Percentiles rank a stretch among this genome's conserved stretches.
These are phyloP conservation scores for Cryomyces minteri DNA, from an alignment of 495 filamentous ascomycete genomes.

Conservation along the genomic window DNA sequence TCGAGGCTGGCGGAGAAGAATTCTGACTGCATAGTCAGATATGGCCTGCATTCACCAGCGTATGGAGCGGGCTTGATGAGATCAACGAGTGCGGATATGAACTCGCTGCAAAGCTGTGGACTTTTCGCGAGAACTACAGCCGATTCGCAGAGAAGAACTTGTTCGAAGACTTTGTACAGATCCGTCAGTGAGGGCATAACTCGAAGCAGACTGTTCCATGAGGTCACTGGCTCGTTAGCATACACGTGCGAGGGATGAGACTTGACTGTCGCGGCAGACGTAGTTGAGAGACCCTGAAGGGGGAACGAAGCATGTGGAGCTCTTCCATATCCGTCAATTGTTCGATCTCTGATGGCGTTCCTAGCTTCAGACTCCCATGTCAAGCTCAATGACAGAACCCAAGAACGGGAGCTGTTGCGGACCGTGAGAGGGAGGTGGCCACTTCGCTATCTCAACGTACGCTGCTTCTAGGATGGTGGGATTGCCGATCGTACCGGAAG, in stretches of 20 bases:
- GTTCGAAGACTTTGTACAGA: constrained; percentile 16
- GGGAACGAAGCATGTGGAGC: constrained; percentile 17
- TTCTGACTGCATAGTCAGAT: constrained; percentile 20
- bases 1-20: constrained; percentile 12
- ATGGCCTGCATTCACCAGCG: constrained; percentile 14
- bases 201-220: constrained; percentile 12
- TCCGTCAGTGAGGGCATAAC: constrained; percentile 16
- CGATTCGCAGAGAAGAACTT: constrained; percentile 16
- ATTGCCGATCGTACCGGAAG: constrained; percentile 10
- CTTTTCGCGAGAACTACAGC: constrained; percentile 16
- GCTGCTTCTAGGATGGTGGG: constrained; percentile 12
- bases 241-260: constrained; percentile 3
- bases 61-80: constrained; percentile 18
- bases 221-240: constrained; percentile 15
- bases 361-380: constrained; percentile 4
- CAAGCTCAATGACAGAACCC: constrained; percentile 12
- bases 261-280: constrained; percentile 4
- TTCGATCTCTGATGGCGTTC: constrained; percentile 1
- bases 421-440: constrained; percentile 14
- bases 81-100: constrained; percentile 14
- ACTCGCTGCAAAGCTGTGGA: constrained; percentile 16
- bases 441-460: constrained; percentile 11
- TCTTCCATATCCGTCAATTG: background rate
- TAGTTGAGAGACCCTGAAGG: constrained; percentile 13
- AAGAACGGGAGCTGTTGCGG: constrained; percentile 15